These are phyloP conservation scores for Vitellaria paradoxa DNA, from an alignment of 179 eudicot genomes.

Conservation along the genomic window DNA sequence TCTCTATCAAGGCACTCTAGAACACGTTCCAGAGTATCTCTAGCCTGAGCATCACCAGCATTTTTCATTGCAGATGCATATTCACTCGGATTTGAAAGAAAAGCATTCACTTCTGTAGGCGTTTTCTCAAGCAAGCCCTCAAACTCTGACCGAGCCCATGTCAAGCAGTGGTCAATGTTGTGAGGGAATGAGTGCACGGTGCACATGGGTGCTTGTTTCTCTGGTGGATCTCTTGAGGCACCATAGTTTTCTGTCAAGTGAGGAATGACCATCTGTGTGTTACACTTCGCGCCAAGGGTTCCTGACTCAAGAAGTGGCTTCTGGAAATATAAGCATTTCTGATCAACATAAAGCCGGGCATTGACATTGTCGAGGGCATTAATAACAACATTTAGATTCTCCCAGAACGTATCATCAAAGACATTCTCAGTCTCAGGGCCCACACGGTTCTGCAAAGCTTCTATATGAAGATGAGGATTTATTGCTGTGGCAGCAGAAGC, in stretches of 20 bases:
- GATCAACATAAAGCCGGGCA: slow-evolving; percentile 84
- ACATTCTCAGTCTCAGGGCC: slow-evolving; percentile 87
- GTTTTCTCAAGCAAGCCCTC: slow-evolving; percentile 90
- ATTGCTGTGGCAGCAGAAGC: slow-evolving; percentile 71
- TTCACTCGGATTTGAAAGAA: slow-evolving; percentile 60
- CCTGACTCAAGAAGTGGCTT: slow-evolving; percentile 94
- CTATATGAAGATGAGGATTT: slow-evolving; percentile 52
- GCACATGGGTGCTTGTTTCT: slow-evolving; percentile 98
- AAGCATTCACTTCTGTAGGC: slow-evolving; percentile 87
- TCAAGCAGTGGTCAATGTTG: slow-evolving; percentile 91
- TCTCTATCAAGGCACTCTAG: slow-evolving; percentile 79
- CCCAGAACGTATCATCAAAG: slow-evolving; percentile 89
- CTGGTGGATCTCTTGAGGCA: slow-evolving; percentile 94
- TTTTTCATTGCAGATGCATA: slow-evolving; percentile 75
- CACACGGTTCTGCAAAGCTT: slow-evolving; percentile 88
- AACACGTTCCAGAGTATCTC: slow-evolving; percentile 75
- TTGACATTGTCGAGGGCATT: slow-evolving; percentile 86
- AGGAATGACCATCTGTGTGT: slow-evolving; percentile 93
- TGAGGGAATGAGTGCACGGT: slow-evolving; percentile 94
- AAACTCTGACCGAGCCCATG: slow-evolving; percentile 95
- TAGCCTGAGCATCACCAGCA: slow-evolving; percentile 95
- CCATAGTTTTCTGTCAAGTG: slow-evolving; percentile 94
- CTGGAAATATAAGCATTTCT: slow-evolving; percentile 83
- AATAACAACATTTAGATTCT: slow-evolving; percentile 58
- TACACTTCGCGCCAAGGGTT: slow-evolving; percentile 85